Evolutionary conservation across 164 flowering plant genomes (phyloP), one percentile per base, ranked within the genome.

Genomic region (Saururus chinensis): DNA sequence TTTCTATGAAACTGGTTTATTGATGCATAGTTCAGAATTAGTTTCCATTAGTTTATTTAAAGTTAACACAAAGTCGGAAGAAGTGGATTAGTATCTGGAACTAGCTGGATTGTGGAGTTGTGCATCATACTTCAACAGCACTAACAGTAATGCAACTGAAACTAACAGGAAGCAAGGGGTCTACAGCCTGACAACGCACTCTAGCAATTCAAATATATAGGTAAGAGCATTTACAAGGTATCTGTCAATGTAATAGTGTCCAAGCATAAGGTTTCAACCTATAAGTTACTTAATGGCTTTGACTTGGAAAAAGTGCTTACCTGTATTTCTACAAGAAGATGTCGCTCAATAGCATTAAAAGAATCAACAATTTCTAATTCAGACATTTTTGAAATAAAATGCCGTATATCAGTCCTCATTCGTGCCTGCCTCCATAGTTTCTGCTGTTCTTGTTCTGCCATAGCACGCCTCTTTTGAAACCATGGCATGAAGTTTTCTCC

Each of bases 361-460:
- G 87, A 80, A 73, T 95, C 99, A 62, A 95, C 89, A 59, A 83
- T 68, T 77, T 95, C 98, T 75, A 95, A 56, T 65, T 95, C 99
- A 51, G 90, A 71, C 96, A 89, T 78, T 76, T 78, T 82, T 58
- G 80, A 75, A 64, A 86, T 73, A 56, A 83, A 74, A 37, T 64
- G 76, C 7, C 75, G 84, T 68, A 95, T 81, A 65, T 95, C 84
- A 63, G 95, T 64, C 58, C 71, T 87, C 76, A 86, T 74, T 73
- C 99, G 86, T 53, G 96, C 98, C 77, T 79, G 85, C 76, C 85
- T 83, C 99, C 98, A 95, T 57, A 91, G 66, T 69, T 80, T 82
- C 63, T 80, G 82, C 49, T 95, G 99, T 73, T 95, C 96, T 69
- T 82, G 87, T 68, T 87, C 95, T 60, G 98, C 92, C 73, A 82